These are phyloP conservation scores for Nissolia schottii DNA, from an alignment of 306 rosid species.

Conservation along the genomic window DNA sequence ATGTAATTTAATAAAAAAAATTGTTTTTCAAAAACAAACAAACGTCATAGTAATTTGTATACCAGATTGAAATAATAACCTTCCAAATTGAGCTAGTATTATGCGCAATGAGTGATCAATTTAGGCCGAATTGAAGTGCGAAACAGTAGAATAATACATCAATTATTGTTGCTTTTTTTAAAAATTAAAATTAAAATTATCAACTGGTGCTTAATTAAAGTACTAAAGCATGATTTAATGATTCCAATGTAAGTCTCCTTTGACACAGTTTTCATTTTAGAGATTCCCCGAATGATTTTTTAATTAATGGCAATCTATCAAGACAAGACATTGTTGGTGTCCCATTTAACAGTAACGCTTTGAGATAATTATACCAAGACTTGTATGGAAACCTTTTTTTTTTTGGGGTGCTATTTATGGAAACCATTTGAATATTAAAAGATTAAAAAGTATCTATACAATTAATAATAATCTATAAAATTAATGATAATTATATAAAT, in stretches of 20 bases:
- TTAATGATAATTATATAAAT: too few relatives aligned
- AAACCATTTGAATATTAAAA: too few relatives aligned
- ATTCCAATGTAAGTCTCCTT: background rate
- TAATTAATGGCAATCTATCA: background rate
- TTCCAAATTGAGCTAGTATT: background rate
- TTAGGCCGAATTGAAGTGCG: background rate
- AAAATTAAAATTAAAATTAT: background rate
- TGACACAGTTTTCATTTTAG: constrained; percentile 4
- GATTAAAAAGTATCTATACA: too few relatives aligned
- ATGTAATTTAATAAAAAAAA: too few relatives aligned
- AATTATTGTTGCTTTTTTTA: background rate
- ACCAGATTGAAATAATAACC: background rate
- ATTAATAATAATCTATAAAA: too few relatives aligned
- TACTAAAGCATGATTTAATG: constrained; percentile 5
- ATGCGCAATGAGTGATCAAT: background rate
- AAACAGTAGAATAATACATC: background rate
- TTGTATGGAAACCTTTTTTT: background rate
- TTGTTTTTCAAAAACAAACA: too few relatives aligned
- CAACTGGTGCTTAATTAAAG: constrained; percentile 14
- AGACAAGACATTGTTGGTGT: constrained; percentile 4
- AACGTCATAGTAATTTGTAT: background rate
- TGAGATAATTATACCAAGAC: background rate
- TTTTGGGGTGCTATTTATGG: too few relatives aligned
- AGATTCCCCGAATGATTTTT: constrained; percentile 24
- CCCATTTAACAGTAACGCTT: background rate